Conservation (phyloP, 108 stramenopile genomes). For the Discostella pseudostelligera region DNA sequence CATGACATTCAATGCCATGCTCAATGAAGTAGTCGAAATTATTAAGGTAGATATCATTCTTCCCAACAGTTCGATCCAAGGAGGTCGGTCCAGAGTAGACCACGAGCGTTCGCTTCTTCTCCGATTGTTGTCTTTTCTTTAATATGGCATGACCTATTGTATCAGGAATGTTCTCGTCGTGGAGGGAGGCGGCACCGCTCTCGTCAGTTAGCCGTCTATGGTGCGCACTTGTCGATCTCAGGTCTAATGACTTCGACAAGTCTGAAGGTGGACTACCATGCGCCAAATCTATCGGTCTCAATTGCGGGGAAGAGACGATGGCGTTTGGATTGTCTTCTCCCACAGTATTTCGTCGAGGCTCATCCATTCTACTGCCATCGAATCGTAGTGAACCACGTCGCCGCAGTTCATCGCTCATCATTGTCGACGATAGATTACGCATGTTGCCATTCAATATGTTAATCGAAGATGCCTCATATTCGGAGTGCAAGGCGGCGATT, state of each 20-base stretch:
- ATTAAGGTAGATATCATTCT: constrained; percentile 53
- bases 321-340: too few species aligned
- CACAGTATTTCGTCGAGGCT: too few species aligned
- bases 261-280: too few species aligned
- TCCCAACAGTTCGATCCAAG: constrained; percentile 43
- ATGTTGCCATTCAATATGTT: too few species aligned
- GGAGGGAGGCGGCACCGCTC: not conserved
- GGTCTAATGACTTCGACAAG: not conserved
- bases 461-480: too few species aligned
- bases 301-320: too few species aligned
- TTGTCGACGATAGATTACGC: too few species aligned
- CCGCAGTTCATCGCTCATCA: too few species aligned
- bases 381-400: too few species aligned
- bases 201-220: constrained; percentile 11
- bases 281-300: too few species aligned
- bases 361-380: too few species aligned
- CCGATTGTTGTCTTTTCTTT: constrained; percentile 1
- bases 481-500: too few species aligned
- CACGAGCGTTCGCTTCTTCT: constrained; percentile 45
- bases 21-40: constrained; percentile 55
- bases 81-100: constrained; percentile 55
- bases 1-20: constrained; percentile 50
- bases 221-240: not conserved
- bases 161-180: not conserved
- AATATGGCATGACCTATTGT: constrained; percentile 22